phyloP scores from a whole-genome alignment of 139 green algal species.

The Closterium sp. region DNA sequence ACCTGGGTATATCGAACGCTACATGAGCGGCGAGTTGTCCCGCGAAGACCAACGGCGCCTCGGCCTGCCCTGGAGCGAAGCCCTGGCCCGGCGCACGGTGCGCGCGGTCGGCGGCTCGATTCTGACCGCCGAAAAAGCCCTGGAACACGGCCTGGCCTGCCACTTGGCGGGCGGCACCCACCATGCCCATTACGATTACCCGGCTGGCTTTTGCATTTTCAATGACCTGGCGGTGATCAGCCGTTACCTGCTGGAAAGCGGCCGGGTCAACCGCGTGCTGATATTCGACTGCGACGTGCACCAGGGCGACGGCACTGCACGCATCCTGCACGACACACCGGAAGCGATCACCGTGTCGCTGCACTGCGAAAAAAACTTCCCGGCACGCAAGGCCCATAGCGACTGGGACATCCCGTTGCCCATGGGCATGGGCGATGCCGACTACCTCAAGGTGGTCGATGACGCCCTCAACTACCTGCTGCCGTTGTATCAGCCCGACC shows the following conservation, averaged over 20 bases:
- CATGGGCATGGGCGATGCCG: conserved; percentile 65
- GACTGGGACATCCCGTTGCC: conserved; percentile 71
- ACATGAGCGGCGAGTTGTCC: no score
- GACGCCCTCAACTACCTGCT: no score
- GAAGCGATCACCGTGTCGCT: conserved; percentile 69
- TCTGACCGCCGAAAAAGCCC: conserved; percentile 78
- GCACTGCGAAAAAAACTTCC: conserved; percentile 83
- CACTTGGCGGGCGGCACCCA: conserved; percentile 63
- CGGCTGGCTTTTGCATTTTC: conserved; percentile 85
- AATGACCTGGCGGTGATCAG: conserved; percentile 80
- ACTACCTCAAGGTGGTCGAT: conserved; percentile 59
- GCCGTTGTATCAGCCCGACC: no score
- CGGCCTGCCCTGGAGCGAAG: no score
- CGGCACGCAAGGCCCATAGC: conserved; percentile 67
- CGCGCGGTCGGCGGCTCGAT: conserved; percentile 74
- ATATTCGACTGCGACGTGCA: conserved; percentile 91
- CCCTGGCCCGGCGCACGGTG: no score
- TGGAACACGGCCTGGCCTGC: conserved; percentile 71
- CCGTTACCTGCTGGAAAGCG: conserved; percentile 51
- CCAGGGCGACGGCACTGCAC: conserved; percentile 68
- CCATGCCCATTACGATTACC: conserved; percentile 67
- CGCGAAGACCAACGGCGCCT: no score
- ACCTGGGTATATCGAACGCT: no score
- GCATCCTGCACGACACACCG: conserved; percentile 50
- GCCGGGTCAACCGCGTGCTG: conserved; percentile 62